These are phyloP conservation scores for Ceratobasidium sp. DNA, from an alignment of 1,284 basidiomycete genomes.

Conservation along the genomic window DNA sequence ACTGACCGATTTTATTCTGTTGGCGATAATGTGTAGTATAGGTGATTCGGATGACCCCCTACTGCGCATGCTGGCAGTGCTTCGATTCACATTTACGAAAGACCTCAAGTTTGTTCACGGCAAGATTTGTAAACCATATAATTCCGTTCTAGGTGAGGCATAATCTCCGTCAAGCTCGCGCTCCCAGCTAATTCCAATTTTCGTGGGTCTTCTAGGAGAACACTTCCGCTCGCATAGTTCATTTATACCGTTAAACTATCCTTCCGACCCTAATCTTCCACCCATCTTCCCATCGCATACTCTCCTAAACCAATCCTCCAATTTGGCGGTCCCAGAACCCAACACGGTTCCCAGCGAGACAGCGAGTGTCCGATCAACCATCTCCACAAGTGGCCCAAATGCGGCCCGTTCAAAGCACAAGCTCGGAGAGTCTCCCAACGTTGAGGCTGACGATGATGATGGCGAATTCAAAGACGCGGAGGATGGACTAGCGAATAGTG, in stretches of 20 bases:
- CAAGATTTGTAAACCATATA: constrained; percentile 95
- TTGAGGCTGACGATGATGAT: not conserved
- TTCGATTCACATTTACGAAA: constrained; percentile 91
- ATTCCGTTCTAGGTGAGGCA: constrained; percentile 77
- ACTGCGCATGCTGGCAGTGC: constrained; percentile 88
- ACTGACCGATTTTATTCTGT: not conserved
- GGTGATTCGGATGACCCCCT: constrained; percentile 91
- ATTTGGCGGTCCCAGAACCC: constrained; percentile 14
- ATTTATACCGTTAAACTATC: constrained; percentile 66
- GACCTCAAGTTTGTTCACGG: constrained; percentile 94
- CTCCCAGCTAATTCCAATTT: too few species aligned
- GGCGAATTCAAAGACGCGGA: constrained; percentile 50
- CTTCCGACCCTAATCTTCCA: constrained; percentile 51
- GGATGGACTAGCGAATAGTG: constrained; percentile 52
- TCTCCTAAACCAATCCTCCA: constrained; percentile 46
- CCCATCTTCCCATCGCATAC: constrained; percentile 52
- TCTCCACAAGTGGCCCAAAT: constrained; percentile 44
- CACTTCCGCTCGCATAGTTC: constrained; percentile 92
- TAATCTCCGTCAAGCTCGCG: too few species aligned
- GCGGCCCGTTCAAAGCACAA: constrained; percentile 29
- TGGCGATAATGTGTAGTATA: constrained; percentile 60
- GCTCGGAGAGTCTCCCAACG: not conserved
- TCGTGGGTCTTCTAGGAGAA: too few species aligned
- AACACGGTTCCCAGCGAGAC: constrained; percentile 54
- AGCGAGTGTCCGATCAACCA: constrained; percentile 59